phyloP scores from a whole-genome alignment of 1,284 basidiomycete genomes.

The Ceratobasidium sp. region DNA sequence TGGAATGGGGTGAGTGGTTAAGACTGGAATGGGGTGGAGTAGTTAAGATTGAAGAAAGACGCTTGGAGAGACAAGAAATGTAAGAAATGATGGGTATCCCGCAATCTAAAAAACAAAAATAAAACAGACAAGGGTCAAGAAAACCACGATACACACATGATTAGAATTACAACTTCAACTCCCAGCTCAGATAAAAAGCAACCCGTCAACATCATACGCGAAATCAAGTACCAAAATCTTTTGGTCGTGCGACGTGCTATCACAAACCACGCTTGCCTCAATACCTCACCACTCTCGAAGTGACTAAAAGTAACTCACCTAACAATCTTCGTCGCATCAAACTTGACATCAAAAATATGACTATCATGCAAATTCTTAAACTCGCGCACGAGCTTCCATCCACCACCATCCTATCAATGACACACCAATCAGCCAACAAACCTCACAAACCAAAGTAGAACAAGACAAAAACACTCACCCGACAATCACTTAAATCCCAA shows the following conservation, averaged over 20 bases:
- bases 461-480: slow-evolving; percentile 11
- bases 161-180: background rate
- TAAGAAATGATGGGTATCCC: no score
- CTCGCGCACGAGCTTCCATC: slow-evolving; percentile 69
- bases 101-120: no score
- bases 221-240: slow-evolving; percentile 83
- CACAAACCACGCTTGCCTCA: slow-evolving; percentile 23
- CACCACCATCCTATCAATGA: background rate
- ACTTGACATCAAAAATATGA: slow-evolving; percentile 90
- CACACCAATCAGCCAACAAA: no score
- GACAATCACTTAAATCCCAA: slow-evolving; percentile 72
- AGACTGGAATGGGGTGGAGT: no score
- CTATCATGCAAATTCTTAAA: slow-evolving; percentile 79
- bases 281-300: no score
- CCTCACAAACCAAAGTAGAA: no score
- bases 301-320: slow-evolving; percentile 65
- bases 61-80: no score
- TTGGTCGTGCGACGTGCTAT: slow-evolving; percentile 83
- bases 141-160: no score
- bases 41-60: no score
- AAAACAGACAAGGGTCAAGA: no score
- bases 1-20: no score
- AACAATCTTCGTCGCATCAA: slow-evolving; percentile 79
- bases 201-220: slow-evolving; percentile 70
- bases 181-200: slow-evolving; percentile 56